phyloP scores from a whole-genome alignment of 257 asterid species.

The Lavandula angustifolia region DNA sequence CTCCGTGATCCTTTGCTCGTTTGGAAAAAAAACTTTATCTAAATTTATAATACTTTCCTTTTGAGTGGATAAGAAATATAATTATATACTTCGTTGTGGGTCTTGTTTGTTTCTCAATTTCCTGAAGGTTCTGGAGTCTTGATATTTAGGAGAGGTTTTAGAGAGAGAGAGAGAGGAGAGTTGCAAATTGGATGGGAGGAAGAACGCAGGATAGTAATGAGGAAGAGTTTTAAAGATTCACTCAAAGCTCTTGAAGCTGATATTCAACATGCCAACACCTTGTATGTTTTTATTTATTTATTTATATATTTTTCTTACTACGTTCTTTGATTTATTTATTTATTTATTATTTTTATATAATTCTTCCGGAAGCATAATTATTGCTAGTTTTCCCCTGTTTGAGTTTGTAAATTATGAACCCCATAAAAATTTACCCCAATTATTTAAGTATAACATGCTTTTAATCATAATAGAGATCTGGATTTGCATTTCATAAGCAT shows the following conservation, averaged over 20 bases:
- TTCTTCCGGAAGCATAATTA: no score
- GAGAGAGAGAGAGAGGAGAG: conserved; percentile 19
- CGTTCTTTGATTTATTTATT: no score
- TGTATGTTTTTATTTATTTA: conserved; percentile 40
- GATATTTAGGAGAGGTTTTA: background rate
- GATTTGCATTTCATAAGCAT: no score
- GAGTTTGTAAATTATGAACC: background rate
- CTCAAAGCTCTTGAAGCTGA: conserved; percentile 94
- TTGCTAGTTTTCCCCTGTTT: no score
- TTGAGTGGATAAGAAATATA: no score
- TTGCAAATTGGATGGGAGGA: conserved; percentile 51
- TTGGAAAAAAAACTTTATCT: no score
- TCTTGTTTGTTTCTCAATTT: conserved; percentile 14
- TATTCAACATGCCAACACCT: conserved; percentile 90
- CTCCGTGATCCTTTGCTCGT: no score
- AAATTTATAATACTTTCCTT: no score
- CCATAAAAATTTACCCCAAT: background rate
- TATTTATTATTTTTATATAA: no score
- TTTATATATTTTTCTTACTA: no score
- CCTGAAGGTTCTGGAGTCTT: conserved; percentile 19
- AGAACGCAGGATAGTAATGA: conserved; percentile 48
- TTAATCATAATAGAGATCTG: no score
- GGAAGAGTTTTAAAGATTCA: conserved; percentile 87
- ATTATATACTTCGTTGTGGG: conserved; percentile 15
- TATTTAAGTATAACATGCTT: background rate